phyloP scores from a whole-genome alignment of 2,329 filamentous ascomycete genomes.

The Teratosphaeria destructans region DNA sequence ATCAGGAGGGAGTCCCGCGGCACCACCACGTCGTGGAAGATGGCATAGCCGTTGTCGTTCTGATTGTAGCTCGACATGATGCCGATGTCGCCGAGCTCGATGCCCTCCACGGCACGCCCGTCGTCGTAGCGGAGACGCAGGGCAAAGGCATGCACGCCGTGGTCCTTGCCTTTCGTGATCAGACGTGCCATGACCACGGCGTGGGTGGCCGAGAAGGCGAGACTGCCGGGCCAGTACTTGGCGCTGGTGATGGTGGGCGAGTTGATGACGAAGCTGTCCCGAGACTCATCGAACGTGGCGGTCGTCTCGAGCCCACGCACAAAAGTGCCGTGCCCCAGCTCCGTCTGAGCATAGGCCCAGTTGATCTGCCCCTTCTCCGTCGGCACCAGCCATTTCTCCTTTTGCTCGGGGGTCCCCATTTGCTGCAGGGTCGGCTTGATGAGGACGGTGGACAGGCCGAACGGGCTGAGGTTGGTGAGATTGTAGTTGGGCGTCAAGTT shows the following conservation, averaged over 20 bases:
- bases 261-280: slow-evolving; percentile 5
- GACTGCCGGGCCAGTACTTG: slow-evolving; percentile 7
- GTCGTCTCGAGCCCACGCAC: slow-evolving; percentile 7
- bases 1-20: slow-evolving; percentile 5
- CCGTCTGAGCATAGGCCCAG: slow-evolving; percentile 5
- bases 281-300: slow-evolving; percentile 3
- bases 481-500: background rate
- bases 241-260: slow-evolving; percentile 6
- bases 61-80: slow-evolving; percentile 5
- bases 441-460: background rate
- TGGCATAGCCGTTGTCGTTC: slow-evolving; percentile 6
- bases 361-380: background rate
- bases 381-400: background rate
- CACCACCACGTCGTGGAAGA: slow-evolving; percentile 4
- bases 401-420: background rate
- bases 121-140: slow-evolving; percentile 5
- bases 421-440: background rate
- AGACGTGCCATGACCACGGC: slow-evolving; percentile 4
- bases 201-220: slow-evolving; percentile 6
- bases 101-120: slow-evolving; percentile 3
- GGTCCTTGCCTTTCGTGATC: slow-evolving; percentile 3
- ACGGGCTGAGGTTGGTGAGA: background rate
- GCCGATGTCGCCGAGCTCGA: slow-evolving; percentile 7
- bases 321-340: slow-evolving; percentile 6
- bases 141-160: slow-evolving; percentile 5